Conservation (phyloP, 1,284 basidiomycete species). For the Apiotrichum brassicae region DNA sequence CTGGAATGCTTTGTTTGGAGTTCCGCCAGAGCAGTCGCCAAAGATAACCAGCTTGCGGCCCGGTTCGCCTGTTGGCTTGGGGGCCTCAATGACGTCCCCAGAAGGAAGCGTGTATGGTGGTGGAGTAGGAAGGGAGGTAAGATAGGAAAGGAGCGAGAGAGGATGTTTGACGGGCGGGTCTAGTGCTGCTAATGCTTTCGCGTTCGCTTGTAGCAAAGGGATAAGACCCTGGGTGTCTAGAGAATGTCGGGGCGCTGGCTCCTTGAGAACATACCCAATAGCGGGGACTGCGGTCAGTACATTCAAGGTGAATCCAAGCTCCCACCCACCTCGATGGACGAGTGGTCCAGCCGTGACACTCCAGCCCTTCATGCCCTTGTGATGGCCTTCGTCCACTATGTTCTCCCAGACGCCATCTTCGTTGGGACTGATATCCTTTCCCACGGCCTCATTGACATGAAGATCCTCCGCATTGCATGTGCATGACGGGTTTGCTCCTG, state of each 20-base stretch:
- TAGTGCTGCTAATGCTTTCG: constrained; percentile 49
- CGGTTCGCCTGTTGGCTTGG: constrained; percentile 42
- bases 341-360: constrained; percentile 72
- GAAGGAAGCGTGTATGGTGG: constrained; percentile 62
- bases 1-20: constrained; percentile 33
- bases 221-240: constrained; percentile 41
- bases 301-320: background rate
- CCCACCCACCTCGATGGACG: constrained; percentile 63
- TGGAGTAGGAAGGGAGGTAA: constrained; percentile 57
- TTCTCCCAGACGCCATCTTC: constrained; percentile 66
- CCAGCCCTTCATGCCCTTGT: constrained; percentile 48
- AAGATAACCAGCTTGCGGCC: constrained; percentile 51
- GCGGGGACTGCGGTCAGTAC: constrained; percentile 59
- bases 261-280: constrained; percentile 72
- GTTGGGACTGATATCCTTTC: constrained; percentile 58
- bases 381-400: constrained; percentile 45
- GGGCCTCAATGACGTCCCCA: constrained; percentile 69
- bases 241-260: constrained; percentile 49
- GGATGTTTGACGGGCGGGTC: constrained; percentile 61
- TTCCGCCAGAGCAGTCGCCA: constrained; percentile 42
- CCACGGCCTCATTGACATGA: constrained; percentile 63
- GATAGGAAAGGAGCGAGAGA: constrained; percentile 60
- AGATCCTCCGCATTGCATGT: constrained; percentile 52
- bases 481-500: constrained; percentile 52
- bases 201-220: constrained; percentile 47